Conservation (phyloP, 257 asterid species). For the Fraxinus cuspidata region DNA sequence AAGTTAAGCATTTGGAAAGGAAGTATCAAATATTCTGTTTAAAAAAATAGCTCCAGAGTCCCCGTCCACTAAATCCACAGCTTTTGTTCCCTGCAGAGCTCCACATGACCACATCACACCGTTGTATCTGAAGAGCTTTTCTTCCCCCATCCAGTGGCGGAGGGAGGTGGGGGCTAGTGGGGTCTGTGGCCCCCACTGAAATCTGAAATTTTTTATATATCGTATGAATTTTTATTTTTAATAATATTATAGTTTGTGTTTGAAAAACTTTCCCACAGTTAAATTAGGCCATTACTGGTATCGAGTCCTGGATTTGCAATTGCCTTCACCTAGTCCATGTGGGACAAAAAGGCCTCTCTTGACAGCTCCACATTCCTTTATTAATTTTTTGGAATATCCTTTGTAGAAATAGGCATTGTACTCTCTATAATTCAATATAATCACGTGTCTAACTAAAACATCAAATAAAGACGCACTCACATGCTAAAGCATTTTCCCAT, state of each 20-base stretch:
- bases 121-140: neutral
- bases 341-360: neutral
- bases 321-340: neutral
- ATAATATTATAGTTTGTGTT: too few relatives aligned
- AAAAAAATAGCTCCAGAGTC: neutral
- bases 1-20: neutral
- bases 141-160: neutral
- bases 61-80: neutral
- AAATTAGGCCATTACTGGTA: too few relatives aligned
- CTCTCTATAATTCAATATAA: neutral
- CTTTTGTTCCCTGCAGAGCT: neutral
- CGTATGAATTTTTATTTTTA: too few relatives aligned
- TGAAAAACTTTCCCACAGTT: too few relatives aligned
- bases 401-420: neutral
- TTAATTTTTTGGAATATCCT: neutral
- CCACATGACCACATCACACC: neutral
- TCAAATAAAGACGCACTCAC: neutral
- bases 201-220: too few relatives aligned
- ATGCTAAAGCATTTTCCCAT: neutral
- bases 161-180: too few relatives aligned
- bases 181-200: too few relatives aligned
- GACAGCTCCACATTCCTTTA: neutral
- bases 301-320: too few relatives aligned
- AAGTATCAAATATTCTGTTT: neutral
- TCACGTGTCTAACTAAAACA: too few relatives aligned